Base-by-base conservation (phyloP, 257 asterid genomes). In the Osmanthus fragrans region DNA sequence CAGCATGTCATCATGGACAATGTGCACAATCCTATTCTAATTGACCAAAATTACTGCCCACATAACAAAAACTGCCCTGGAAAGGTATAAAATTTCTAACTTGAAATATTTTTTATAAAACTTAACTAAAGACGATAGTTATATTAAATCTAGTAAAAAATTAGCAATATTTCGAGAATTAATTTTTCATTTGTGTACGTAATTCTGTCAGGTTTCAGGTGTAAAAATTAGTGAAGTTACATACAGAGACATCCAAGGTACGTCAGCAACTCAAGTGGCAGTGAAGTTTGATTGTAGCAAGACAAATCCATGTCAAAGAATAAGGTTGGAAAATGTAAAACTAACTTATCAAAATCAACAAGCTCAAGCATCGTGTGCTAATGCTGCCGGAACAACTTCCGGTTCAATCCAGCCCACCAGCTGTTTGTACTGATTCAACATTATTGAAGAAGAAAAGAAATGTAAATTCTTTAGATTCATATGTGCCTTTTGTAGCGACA, bases 21-120 rank as follows among this genome's bases (percentile, higher is more conserved):
- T 81, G 93, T 89, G 72, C 78, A 84, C 33, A 91, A 91, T 74
- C 92, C 97, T 25, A 88, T 91, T 10, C 80, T 91, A 0, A 89
- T 91, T 18, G 94, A 91, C 85, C 94, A 91, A 60, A 82, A 91
- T 74, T 91, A 91, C 73, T 91, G 94, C 80, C 93, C 93, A 7
- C 30, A 42, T 54, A 73, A 81, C 74, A 70, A 40, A 64, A 79
- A 83, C 34, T 87, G 93, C 56, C 92, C 93, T 18, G 84, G 81
- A 4, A 85, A 90, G 91, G 96, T 90, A 78, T 21, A 25, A 12
- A 4, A 5, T 49, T 63, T 75, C 18, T 1, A n/a, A 56, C 30
- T 21, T 8, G 0, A 58, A 58, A 2, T 32, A 33, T 12, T 5
- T 40, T n/a, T 18, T 27, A 9, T 13, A 45, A 45, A 45, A 12